phyloP scores from a whole-genome alignment of 345 rosid species.

The Salix suchowensis region DNA sequence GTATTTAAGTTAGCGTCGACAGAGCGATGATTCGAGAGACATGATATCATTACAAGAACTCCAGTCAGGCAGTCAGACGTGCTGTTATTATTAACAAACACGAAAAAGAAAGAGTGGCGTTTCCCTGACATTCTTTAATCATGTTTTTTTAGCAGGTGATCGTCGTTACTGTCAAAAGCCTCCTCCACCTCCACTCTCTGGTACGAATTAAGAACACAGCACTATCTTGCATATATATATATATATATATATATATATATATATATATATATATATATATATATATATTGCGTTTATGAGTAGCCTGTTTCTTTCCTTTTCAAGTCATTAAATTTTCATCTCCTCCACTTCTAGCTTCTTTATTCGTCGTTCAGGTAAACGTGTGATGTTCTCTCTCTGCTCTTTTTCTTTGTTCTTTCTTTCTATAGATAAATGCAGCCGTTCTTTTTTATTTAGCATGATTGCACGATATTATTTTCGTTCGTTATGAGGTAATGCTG shows the following conservation, averaged over 20 bases:
- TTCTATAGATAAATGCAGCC: not conserved
- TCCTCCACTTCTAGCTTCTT: not conserved
- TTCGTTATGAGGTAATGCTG: not conserved
- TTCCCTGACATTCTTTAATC: too few relatives aligned
- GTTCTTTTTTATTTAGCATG: not conserved
- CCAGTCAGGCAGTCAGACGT: not conserved
- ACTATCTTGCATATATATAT: not conserved
- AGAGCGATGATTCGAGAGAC: not conserved
- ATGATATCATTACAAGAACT: not conserved
- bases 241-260: not conserved
- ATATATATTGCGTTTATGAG: not conserved
- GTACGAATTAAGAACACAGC: not conserved
- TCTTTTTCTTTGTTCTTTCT: not conserved
- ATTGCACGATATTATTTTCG: not conserved
- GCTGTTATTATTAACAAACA: not conserved
- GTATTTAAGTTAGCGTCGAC: not conserved
- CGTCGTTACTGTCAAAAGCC: not conserved
- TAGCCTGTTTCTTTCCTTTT: not conserved
- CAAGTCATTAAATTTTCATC: not conserved
- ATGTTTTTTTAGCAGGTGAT: too few relatives aligned
- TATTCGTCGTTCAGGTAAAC: not conserved
- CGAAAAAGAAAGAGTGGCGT: not conserved
- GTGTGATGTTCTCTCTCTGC: not conserved
- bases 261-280: not conserved
- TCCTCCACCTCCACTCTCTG: not conserved